Evolutionary conservation across 2,329 filamentous ascomycete species (phyloP).

Genomic region (Coniochaeta sp.): DNA sequence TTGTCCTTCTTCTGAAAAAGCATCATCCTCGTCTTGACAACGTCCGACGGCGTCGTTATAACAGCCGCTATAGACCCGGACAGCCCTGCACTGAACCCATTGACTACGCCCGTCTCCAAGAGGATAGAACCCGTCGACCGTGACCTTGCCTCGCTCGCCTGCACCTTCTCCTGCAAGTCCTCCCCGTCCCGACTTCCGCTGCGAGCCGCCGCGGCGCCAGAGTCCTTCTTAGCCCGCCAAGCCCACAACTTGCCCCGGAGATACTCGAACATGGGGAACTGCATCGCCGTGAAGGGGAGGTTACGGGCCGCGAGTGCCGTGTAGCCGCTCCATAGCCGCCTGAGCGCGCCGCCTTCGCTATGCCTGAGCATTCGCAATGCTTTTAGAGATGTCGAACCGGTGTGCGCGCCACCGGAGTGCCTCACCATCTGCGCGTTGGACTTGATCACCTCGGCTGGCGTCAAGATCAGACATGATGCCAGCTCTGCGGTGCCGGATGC

Average conservation of each 20-base stretch:
- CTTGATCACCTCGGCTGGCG: conserved; percentile 85
- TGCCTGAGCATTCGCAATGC: conserved; percentile 35
- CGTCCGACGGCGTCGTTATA: conserved; percentile 82
- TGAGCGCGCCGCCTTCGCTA: conserved; percentile 43
- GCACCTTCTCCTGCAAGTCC: conserved; percentile 5
- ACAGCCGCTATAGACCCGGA: conserved; percentile 70
- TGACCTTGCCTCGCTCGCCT: conserved; percentile 10
- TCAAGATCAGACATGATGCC: conserved; percentile 78
- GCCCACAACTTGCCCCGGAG: conserved; percentile 48
- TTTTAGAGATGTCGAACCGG: conserved; percentile 34
- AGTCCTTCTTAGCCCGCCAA: conserved; percentile 17
- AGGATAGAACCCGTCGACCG: conserved; percentile 23
- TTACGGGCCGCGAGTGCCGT: conserved; percentile 75
- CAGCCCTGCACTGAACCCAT: conserved; percentile 63
- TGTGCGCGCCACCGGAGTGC: conserved; percentile 17
- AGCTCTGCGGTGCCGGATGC: conserved; percentile 74
- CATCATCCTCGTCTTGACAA: conserved; percentile 89
- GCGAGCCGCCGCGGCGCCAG: conserved; percentile 18
- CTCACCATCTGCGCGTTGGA: conserved; percentile 84
- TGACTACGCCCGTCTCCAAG: conserved; percentile 61
- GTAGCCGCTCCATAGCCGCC: conserved; percentile 65
- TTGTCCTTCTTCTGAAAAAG: conserved; percentile 17
- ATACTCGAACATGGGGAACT: conserved; percentile 81
- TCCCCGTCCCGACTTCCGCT: conserved; percentile 21
- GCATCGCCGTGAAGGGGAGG: conserved; percentile 77